phyloP scores from a whole-genome alignment of 768 basidiomycete species.

The Lanmaoa pseudosensibilis region DNA sequence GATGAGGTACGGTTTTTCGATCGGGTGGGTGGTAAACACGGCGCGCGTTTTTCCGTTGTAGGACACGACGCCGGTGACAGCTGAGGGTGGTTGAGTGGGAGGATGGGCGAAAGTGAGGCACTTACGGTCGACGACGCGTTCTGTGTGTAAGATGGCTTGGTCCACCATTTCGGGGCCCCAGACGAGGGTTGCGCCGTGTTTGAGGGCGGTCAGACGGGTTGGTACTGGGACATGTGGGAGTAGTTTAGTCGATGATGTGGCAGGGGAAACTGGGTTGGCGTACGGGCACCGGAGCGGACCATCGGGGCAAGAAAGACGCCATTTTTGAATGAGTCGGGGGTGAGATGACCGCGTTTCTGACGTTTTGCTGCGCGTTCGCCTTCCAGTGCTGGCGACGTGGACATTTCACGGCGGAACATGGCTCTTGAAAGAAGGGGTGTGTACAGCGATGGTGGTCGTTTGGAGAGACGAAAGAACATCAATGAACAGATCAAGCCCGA shows the following conservation, averaged over 20 bases:
- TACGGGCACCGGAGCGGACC: constrained; percentile 91
- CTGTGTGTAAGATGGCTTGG: constrained; percentile 87
- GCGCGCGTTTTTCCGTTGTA: constrained; percentile 83
- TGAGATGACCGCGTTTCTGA: constrained; percentile 56
- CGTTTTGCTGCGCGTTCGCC: constrained; percentile 47
- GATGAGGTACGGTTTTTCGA: constrained; percentile 92
- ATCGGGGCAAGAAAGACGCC: constrained; percentile 97
- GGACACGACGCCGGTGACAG: constrained; percentile 80
- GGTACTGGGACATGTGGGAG: constrained; percentile 55
- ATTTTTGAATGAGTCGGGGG: constrained; percentile 75
- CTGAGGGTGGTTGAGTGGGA: constrained; percentile 41
- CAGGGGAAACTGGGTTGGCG: constrained; percentile 31
- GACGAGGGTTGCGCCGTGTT: constrained; percentile 90
- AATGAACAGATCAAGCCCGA: not conserved
- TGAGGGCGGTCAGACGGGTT: constrained; percentile 80
- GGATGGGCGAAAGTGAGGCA: constrained; percentile 4
- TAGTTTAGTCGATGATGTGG: constrained; percentile 7
- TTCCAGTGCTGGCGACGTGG: constrained; percentile 33
- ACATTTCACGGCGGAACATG: constrained; percentile 54
- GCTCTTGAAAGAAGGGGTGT: not conserved
- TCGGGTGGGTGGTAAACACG: constrained; percentile 89
- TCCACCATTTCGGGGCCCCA: constrained; percentile 98
- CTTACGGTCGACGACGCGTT: constrained; percentile 85
- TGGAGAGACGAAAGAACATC: not conserved
- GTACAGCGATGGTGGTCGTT: too few relatives aligned